These are phyloP conservation scores for Eudorina sp. DNA, from an alignment of 139 green algal species.

Conservation along the genomic window DNA sequence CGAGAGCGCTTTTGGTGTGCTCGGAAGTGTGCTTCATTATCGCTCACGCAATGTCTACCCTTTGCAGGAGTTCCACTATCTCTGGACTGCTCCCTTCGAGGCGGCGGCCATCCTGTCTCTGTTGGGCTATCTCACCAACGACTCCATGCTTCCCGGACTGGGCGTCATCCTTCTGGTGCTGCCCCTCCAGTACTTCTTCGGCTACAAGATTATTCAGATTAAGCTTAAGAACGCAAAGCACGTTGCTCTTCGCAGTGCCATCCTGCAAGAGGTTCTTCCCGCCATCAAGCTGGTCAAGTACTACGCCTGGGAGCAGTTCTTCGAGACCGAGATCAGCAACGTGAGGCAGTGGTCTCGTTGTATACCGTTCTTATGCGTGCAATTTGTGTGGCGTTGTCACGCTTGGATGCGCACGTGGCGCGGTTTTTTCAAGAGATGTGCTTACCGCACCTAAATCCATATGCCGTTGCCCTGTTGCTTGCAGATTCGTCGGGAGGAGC, in stretches of 20 bases:
- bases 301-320: slow-evolving; percentile 79
- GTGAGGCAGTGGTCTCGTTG: no score
- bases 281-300: slow-evolving; percentile 80
- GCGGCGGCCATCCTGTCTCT: slow-evolving; percentile 72
- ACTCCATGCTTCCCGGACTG: slow-evolving; percentile 44
- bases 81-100: slow-evolving; percentile 76
- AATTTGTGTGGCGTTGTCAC: no score
- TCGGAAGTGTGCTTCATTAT: no score
- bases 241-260: slow-evolving; percentile 52
- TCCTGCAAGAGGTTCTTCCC: slow-evolving; percentile 77
- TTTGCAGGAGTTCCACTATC: slow-evolving; percentile 76
- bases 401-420: no score
- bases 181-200: slow-evolving; percentile 74
- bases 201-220: slow-evolving; percentile 73
- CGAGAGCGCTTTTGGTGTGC: no score
- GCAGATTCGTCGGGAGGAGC: slow-evolving; percentile 62
- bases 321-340: slow-evolving; percentile 59
- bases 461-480: no score
- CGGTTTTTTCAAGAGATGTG: no score
- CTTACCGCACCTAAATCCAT: no score
- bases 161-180: slow-evolving; percentile 51
- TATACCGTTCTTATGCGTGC: no score
- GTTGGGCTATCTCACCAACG: slow-evolving; percentile 64
- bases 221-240: slow-evolving; percentile 67
- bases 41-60: no score